Base-by-base conservation (phyloP, 2,329 filamentous ascomycete species). In the Colletotrichum sp. region DNA sequence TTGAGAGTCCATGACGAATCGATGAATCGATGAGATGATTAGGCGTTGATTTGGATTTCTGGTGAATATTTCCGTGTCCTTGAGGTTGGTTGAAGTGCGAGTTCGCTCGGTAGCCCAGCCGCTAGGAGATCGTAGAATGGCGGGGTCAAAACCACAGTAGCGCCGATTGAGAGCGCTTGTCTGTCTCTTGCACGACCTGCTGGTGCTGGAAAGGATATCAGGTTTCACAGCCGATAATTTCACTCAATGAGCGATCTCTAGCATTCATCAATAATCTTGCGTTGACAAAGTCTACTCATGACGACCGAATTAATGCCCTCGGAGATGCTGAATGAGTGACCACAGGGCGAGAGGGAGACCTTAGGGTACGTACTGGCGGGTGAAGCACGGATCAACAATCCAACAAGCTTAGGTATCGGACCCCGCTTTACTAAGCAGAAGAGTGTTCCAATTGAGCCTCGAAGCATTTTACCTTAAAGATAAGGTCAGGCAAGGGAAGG, bases 361-460 rank as follows among this genome's bases (percentile, higher is more conserved):
- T 59, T 15, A 30, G 6, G 13, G 36, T 28, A n/a, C 62, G 34
- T 36, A 24, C 34, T n/a, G 10, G 34, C 7, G 34, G 4, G 34
- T 5, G 62, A 34, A 24, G 57, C 68, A 71, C 57, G 28, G 59
- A 44, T 26, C 24, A 70, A 3, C 8, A 18, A 21, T n/a, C 16
- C 65, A 71, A 71, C 72, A 44, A 34, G 28, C 63, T 72, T 49
- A 26, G 26, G 26, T 26, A 64, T 76, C 55, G 49, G 2, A 39
- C 36, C 63, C 32, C 21, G 21, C 39, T 30, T 76, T 71, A 73
- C 74, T 73, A 73, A 76, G 64, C 74, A 69, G 62, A 21, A 26
- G 4, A 16, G 15, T 26, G 18, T 36, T 21, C 30, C 28, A 32
- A 12, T 52, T 67, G 64, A 68, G 44, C 44, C n/a, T 49, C 44